A percentile compares a stretch with the other conserved stretches of the same genome.
phyloP scores from a whole-genome alignment of 1,284 basidiomycete genomes.

The Cryptococcus neoformans region DNA sequence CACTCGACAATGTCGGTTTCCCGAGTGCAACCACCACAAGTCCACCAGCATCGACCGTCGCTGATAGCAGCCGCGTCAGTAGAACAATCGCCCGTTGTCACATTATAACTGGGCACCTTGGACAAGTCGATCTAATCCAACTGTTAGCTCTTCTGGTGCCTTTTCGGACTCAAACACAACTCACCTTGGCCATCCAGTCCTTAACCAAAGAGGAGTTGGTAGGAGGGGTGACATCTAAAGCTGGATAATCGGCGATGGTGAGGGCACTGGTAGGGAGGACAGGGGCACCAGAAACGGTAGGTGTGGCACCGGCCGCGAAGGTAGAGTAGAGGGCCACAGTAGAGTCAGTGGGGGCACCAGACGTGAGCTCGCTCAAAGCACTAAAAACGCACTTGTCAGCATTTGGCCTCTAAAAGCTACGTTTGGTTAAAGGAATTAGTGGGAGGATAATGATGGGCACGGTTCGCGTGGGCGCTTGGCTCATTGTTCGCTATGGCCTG shows the following conservation, averaged over 20 bases:
- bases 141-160: neutral
- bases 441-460: neutral
- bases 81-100: slow-evolving; percentile 53
- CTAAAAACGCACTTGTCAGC: slow-evolving; percentile 12
- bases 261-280: slow-evolving; percentile 41
- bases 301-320: slow-evolving; percentile 37
- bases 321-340: slow-evolving; percentile 54
- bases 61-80: slow-evolving; percentile 60
- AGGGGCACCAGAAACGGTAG: slow-evolving; percentile 48
- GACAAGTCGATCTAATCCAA: slow-evolving; percentile 24
- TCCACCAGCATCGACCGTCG: slow-evolving; percentile 78
- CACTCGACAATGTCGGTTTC: slow-evolving; percentile 70
- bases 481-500: no score
- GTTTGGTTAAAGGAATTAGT: neutral
- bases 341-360: slow-evolving; percentile 61
- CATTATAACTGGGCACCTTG: slow-evolving; percentile 35
- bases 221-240: slow-evolving; percentile 65
- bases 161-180: neutral
- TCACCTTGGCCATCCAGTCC: slow-evolving; percentile 66
- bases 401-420: neutral
- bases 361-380: slow-evolving; percentile 59
- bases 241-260: slow-evolving; percentile 57
- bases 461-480: no score
- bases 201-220: slow-evolving; percentile 66
- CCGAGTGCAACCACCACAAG: slow-evolving; percentile 73